These are phyloP conservation scores for Torulaspora gathmanii DNA, from an alignment of 805 yeast genomes.

Conservation along the genomic window DNA sequence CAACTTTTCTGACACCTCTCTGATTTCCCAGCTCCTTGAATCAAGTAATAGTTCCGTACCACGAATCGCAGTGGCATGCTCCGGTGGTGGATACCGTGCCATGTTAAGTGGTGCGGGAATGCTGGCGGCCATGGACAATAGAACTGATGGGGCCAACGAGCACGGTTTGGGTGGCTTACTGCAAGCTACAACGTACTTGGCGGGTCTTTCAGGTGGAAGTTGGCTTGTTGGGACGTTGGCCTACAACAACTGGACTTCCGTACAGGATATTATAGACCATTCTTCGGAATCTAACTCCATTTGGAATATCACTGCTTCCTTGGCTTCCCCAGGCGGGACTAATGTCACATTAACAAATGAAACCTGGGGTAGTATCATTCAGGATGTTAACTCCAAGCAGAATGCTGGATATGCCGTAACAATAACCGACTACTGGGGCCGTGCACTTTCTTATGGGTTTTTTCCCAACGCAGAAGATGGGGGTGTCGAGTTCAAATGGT, in stretches of 20 bases:
- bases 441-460: constrained; percentile 68
- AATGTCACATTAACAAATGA: constrained; percentile 48
- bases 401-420: constrained; percentile 66
- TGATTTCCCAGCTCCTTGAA: constrained; percentile 2
- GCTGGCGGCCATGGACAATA: constrained; percentile 67
- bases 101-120: constrained; percentile 87
- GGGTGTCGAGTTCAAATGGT: constrained; percentile 59
- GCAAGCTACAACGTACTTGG: constrained; percentile 62
- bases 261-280: constrained; percentile 51
- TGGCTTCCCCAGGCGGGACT: constrained; percentile 59
- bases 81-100: constrained; percentile 89
- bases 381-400: constrained; percentile 48
- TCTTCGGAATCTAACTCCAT: constrained; percentile 40
- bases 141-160: constrained; percentile 52
- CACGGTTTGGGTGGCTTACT: constrained; percentile 69
- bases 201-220: constrained; percentile 81
- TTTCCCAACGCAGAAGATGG: constrained; percentile 56
- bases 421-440: constrained; percentile 76
- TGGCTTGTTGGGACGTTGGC: constrained; percentile 73
- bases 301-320: constrained; percentile 65
- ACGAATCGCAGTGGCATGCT: constrained; percentile 51
- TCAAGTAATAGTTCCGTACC: constrained; percentile 12
- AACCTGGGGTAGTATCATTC: constrained; percentile 51
- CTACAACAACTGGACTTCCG: constrained; percentile 67
- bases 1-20: constrained; percentile 28